These are phyloP conservation scores for Candida namnaoensis DNA, from an alignment of 805 yeast genomes.

Conservation along the genomic window DNA sequence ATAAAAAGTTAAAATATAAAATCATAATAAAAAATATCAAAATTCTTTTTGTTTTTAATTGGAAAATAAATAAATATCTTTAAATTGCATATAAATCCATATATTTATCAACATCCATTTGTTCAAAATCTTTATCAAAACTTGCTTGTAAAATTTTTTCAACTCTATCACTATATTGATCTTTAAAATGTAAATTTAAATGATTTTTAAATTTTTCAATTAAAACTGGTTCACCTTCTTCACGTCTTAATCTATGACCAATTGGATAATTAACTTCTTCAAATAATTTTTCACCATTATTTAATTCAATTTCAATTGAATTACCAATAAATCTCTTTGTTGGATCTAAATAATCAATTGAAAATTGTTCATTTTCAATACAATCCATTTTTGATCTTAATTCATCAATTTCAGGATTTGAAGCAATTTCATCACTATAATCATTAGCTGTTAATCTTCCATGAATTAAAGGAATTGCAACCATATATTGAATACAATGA, in stretches of 20 bases:
- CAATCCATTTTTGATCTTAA: constrained; percentile 47
- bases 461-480: constrained; percentile 44
- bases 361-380: constrained; percentile 38
- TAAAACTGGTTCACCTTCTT: constrained; percentile 50
- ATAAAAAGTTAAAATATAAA: too few relatives aligned
- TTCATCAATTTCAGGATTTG: constrained; percentile 41
- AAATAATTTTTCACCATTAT: constrained; percentile 44
- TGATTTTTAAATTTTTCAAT: constrained; percentile 43
- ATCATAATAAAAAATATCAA: too few relatives aligned
- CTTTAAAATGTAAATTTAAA: constrained; percentile 33
- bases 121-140: constrained; percentile 23
- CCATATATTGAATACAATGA: constrained; percentile 59
- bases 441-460: constrained; percentile 53
- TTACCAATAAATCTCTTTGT: constrained; percentile 50
- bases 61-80: too few relatives aligned
- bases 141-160: constrained; percentile 28
- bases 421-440: constrained; percentile 41
- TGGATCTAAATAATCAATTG: constrained; percentile 47
- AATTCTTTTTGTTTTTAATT: too few relatives aligned
- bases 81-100: constrained; percentile 28
- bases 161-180: constrained; percentile 21
- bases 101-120: constrained; percentile 38
- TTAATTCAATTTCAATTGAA: constrained; percentile 38
- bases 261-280: constrained; percentile 49
- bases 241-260: constrained; percentile 50